Conservation (phyloP, 2,329 filamentous ascomycete genomes). For the Aspergillus neotritici region DNA sequence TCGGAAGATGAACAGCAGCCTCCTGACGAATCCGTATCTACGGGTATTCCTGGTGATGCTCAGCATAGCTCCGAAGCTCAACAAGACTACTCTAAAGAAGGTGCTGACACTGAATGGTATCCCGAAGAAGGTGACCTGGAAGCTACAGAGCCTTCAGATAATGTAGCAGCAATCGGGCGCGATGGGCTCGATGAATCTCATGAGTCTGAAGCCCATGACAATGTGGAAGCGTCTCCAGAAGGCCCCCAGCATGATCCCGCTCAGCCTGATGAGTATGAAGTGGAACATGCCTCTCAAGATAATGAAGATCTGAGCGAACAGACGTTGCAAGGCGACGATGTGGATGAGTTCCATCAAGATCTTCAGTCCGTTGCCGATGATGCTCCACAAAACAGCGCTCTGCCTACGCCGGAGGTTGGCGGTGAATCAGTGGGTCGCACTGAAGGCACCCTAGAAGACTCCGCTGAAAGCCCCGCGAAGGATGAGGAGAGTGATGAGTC, state of each 20-base stretch:
- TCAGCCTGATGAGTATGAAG: slow-evolving; percentile 10
- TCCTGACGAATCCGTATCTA: slow-evolving; percentile 9
- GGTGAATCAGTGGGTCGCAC: slow-evolving; percentile 30
- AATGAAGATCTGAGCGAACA: slow-evolving; percentile 11
- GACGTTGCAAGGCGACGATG: slow-evolving; percentile 8
- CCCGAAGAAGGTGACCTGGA: slow-evolving; percentile 14
- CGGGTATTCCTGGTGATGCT: slow-evolving; percentile 5
- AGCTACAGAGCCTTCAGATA: background rate
- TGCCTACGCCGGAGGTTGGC: slow-evolving; percentile 14
- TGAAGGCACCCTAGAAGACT: slow-evolving; percentile 29
- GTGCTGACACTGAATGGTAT: slow-evolving; percentile 11
- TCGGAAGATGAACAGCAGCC: slow-evolving; percentile 13
- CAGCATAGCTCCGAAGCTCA: slow-evolving; percentile 10
- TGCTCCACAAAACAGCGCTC: slow-evolving; percentile 9
- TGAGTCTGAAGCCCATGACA: slow-evolving; percentile 4
- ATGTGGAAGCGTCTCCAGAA: slow-evolving; percentile 9
- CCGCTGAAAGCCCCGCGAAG: slow-evolving; percentile 11
- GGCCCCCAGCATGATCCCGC: slow-evolving; percentile 8
- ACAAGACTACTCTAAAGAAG: slow-evolving; percentile 33
- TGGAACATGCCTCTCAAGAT: slow-evolving; percentile 9
- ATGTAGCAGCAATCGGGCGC: background rate
- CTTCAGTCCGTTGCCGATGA: slow-evolving; percentile 16
- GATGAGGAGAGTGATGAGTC: slow-evolving; percentile 11
- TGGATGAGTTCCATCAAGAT: slow-evolving; percentile 13
- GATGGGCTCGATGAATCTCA: slow-evolving; percentile 12